Percentiles rank a stretch among this genome's conserved stretches.
Conservation (phyloP, 164 flowering plant genomes). For the Protea cynaroides region DNA sequence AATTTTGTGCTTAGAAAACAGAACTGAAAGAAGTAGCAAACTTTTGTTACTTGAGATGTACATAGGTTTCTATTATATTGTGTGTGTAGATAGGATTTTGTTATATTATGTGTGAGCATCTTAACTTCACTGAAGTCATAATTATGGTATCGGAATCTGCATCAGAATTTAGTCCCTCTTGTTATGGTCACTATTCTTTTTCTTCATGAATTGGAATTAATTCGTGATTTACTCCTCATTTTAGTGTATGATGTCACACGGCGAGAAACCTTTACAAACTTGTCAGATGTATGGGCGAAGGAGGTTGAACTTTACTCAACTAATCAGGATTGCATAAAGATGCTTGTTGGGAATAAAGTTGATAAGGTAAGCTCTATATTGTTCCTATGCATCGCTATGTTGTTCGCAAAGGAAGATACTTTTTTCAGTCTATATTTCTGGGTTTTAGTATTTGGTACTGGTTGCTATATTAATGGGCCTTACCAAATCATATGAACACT, state of each 20-base stretch:
- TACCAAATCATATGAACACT: not conserved
- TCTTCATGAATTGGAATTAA: not conserved
- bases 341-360: constrained; percentile 89
- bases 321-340: constrained; percentile 64
- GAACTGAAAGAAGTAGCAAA: too few species aligned
- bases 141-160: not conserved
- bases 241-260: constrained; percentile 78
- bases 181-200: not conserved
- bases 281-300: constrained; percentile 78
- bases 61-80: too few species aligned
- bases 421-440: not conserved
- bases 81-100: too few species aligned
- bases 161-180: not conserved
- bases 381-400: not conserved
- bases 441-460: too few species aligned
- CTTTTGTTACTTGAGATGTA: too few species aligned
- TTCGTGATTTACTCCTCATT: constrained; percentile 7
- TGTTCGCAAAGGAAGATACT: not conserved
- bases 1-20: too few species aligned
- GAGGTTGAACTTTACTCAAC: constrained; percentile 76
- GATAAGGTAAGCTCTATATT: constrained; percentile 45
- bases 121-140: not conserved
- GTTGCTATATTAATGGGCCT: not conserved
- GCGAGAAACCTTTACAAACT: constrained; percentile 67
- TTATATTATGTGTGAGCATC: too few species aligned